Percentiles rank a stretch among this genome's conserved stretches.
Evolutionary conservation across 805 yeast genomes (phyloP).

Genomic region (Monosporozyma siamensis): DNA sequence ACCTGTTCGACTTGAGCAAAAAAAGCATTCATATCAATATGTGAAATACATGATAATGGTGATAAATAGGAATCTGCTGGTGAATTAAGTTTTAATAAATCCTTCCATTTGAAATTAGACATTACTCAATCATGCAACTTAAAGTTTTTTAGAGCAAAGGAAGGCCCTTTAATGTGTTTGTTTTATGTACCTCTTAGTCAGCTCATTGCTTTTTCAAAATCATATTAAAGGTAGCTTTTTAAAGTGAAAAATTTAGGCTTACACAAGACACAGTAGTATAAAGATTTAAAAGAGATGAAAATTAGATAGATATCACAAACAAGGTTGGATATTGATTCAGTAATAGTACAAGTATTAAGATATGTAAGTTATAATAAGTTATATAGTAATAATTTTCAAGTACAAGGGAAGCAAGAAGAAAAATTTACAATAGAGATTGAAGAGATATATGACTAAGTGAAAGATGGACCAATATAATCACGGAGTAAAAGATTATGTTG

Average conservation of each 20-base stretch:
- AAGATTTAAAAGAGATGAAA: too few relatives aligned
- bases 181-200: too few relatives aligned
- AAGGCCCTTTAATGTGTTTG: too few relatives aligned
- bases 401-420: background rate
- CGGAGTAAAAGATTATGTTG: slow-evolving; percentile 35
- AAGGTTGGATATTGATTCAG: too few relatives aligned
- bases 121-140: too few relatives aligned
- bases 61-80: slow-evolving; percentile 43
- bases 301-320: too few relatives aligned
- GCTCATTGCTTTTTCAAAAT: background rate
- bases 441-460: slow-evolving; percentile 28
- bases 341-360: too few relatives aligned
- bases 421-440: background rate
- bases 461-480: slow-evolving; percentile 62
- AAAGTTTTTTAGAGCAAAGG: too few relatives aligned
- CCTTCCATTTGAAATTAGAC: slow-evolving; percentile 41
- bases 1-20: slow-evolving; percentile 91
- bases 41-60: slow-evolving; percentile 71
- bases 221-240: background rate
- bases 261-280: too few relatives aligned
- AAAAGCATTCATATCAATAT: slow-evolving; percentile 88
- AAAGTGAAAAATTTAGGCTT: background rate
- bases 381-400: too few relatives aligned
- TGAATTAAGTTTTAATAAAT: slow-evolving; percentile 42
- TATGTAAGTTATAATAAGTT: too few relatives aligned